Evolutionary conservation across 2,329 filamentous ascomycete species (phyloP), one percentile per base, ranked within the genome.

Genomic region (Graphilbum ipis-grandicollis): DNA sequence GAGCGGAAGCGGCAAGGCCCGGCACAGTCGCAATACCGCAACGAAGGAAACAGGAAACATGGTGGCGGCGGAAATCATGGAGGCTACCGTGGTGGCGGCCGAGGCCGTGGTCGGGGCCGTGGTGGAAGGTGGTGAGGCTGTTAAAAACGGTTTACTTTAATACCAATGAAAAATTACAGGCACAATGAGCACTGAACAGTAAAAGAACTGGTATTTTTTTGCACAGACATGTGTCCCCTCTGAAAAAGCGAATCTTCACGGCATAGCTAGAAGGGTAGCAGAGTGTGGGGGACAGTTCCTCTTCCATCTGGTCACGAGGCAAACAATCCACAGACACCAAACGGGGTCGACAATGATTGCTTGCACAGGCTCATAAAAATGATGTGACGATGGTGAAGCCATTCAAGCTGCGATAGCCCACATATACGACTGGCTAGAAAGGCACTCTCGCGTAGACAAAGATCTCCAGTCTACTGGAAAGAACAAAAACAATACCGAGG

Each of bases 1-100:
- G 61, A 63, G 41, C 65, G 78, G 40, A 68, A 66, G 52, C 57
- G 52, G n/a, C 59, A 54, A 18, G 78, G 75, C 0, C 76, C 78
- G 12, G 57, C 65, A 17, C 58, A 60, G 2, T 53, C 52, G 39
- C 49, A 44, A 47, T 10, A 56, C 12, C 47, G 59, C 9, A 48
- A 60, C 6, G 46, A 59, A 9, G 48, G 62, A 3, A 47, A 58
- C 13, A 48, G 40, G 6, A 45, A 62, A 31, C 44, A 57, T 4
- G 43, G 52, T 12, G 47, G 55, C 10, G 49, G 56, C 9, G 41
- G 55, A 6, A 47, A 56, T 17, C 48, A 55, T 12, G 46, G 56
- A 8, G 44, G 58, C 3, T 35, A 19, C 19, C 52, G 58, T 1
- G 48, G 57, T 13, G 50, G 55, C 12, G 19, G 36, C 13, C 23